These are phyloP conservation scores for Populus davidiana DNA, from an alignment of 345 rosid species.

Conservation along the genomic window DNA sequence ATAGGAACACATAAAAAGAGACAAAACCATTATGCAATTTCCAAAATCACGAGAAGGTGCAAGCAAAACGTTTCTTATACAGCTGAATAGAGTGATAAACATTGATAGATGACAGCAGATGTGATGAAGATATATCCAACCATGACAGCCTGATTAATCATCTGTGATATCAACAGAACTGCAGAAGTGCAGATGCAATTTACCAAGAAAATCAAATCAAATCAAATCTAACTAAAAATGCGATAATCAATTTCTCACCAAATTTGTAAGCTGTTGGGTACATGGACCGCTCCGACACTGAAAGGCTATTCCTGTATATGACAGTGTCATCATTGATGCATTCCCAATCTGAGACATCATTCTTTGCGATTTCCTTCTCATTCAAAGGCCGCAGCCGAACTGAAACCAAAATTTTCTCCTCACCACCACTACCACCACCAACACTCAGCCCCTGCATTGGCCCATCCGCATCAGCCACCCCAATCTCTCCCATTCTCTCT, in stretches of 20 bases:
- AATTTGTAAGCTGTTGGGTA: conserved; percentile 83
- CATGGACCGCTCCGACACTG: conserved; percentile 81
- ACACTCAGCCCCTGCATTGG: conserved; percentile 40
- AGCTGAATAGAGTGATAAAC: neutral
- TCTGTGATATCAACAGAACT: conserved; percentile 1
- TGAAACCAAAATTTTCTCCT: conserved; percentile 75
- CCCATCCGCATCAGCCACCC: conserved; percentile 49
- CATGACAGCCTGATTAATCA: neutral
- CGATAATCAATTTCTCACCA: conserved; percentile 48
- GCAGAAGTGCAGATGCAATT: neutral
- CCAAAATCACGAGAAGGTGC: neutral
- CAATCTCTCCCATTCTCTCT: conserved; percentile 42
- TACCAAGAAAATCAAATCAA: conserved; percentile 2
- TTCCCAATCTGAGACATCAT: conserved; percentile 91
- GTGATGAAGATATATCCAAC: neutral
- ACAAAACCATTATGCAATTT: neutral
- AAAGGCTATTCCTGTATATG: conserved; percentile 65
- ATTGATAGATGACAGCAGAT: neutral
- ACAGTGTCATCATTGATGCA: conserved; percentile 69
- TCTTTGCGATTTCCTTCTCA: conserved; percentile 64
- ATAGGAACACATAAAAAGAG: neutral
- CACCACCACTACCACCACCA: conserved; percentile 29
- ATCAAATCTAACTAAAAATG: conserved; percentile 2
- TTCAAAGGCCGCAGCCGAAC: conserved; percentile 86
- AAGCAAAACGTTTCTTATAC: neutral